These are phyloP conservation scores for Shiraia bambusicola DNA, from an alignment of 2,329 filamentous ascomycete genomes.

Conservation along the genomic window DNA sequence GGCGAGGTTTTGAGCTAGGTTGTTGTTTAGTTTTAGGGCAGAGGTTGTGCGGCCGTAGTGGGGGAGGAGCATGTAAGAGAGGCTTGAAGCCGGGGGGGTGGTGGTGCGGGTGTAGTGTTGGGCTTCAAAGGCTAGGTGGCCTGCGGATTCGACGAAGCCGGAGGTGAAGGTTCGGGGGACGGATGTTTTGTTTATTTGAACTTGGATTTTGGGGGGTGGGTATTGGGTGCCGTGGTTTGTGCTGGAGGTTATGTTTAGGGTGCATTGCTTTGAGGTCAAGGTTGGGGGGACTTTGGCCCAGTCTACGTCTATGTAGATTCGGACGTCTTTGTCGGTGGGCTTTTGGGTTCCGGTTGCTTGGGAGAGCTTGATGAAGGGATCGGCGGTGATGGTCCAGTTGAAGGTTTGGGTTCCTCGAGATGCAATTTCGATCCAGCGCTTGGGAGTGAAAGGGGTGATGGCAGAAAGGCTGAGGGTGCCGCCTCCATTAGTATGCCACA, in stretches of 20 bases:
- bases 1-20: slow-evolving; percentile 30
- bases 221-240: slow-evolving; percentile 45
- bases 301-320: slow-evolving; percentile 43
- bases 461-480: slow-evolving; percentile 32
- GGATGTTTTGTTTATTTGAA: slow-evolving; percentile 39
- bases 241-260: slow-evolving; percentile 37
- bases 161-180: slow-evolving; percentile 35
- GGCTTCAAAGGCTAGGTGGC: slow-evolving; percentile 40
- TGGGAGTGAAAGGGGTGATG: slow-evolving; percentile 39
- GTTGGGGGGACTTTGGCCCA: slow-evolving; percentile 32
- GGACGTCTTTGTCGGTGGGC: slow-evolving; percentile 34
- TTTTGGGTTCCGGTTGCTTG: slow-evolving; percentile 34
- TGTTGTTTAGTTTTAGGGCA: slow-evolving; percentile 35
- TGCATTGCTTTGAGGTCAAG: slow-evolving; percentile 28
- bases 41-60: slow-evolving; percentile 42
- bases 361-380: slow-evolving; percentile 42
- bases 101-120: slow-evolving; percentile 42
- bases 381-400: slow-evolving; percentile 40
- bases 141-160: slow-evolving; percentile 41
- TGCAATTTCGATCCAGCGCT: slow-evolving; percentile 43
- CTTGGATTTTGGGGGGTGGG: slow-evolving; percentile 29
- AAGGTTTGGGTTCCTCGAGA: slow-evolving; percentile 35
- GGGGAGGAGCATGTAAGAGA: slow-evolving; percentile 33
- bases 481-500: slow-evolving; percentile 56
- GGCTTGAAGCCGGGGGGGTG: slow-evolving; percentile 25